phyloP scores from a whole-genome alignment of 2,329 filamentous ascomycete genomes.

The Pezicula neosporulosa region DNA sequence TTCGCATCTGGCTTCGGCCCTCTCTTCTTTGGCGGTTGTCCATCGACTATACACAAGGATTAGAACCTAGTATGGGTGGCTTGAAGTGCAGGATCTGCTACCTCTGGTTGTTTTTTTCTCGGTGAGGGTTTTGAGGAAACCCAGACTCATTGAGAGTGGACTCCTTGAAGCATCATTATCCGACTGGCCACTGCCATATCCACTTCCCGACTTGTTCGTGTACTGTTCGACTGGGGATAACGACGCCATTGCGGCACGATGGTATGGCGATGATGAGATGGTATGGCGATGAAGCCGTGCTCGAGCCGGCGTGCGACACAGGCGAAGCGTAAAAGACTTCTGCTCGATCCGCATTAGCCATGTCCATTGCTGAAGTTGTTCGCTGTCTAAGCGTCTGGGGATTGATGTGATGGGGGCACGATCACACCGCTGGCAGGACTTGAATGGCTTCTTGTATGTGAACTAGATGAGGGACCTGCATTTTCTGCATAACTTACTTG shows the following conservation, averaged over 20 bases:
- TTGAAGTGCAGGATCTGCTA: conserved; percentile 29
- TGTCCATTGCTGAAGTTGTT: neutral
- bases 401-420: neutral
- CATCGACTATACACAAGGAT: conserved; percentile 52
- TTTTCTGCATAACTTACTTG: neutral
- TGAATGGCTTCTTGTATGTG: neutral
- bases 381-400: neutral
- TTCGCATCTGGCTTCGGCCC: conserved; percentile 97
- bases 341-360: neutral
- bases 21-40: conserved; percentile 80
- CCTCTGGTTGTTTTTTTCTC: conserved; percentile 79
- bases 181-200: conserved; percentile 26
- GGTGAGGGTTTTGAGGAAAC: conserved; percentile 62
- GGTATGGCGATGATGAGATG: conserved; percentile 6
- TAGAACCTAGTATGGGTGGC: conserved; percentile 6
- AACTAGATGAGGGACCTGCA: neutral
- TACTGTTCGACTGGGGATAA: conserved; percentile 24
- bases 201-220: conserved; percentile 22
- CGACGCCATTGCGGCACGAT: conserved; percentile 20
- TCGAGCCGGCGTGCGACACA: neutral
- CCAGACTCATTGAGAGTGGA: conserved; percentile 43
- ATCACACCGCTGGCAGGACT: neutral
- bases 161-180: conserved; percentile 24
- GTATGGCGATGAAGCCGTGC: conserved; percentile 2
- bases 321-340: neutral